Percentiles rank a stretch among this genome's conserved stretches.
phyloP scores from a whole-genome alignment of 371 early-diverging fungal genomes.

The Lichtheimia ramosa region DNA sequence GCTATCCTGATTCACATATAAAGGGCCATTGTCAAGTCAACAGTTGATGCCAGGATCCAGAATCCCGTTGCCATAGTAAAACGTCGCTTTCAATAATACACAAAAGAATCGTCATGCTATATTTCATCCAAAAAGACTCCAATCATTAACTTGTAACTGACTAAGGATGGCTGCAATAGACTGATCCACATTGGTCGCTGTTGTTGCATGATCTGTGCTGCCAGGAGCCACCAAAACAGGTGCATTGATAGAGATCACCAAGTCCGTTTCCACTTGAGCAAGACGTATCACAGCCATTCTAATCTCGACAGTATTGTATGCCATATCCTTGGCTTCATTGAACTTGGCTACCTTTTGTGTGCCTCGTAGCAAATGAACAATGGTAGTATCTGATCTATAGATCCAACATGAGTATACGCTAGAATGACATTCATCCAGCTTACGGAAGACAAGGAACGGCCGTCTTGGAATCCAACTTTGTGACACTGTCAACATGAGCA shows the following conservation, averaged over 20 bases:
- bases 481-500: constrained; percentile 27
- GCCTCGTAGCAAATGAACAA: constrained; percentile 49
- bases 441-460: constrained; percentile 58
- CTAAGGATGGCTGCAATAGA: constrained; percentile 47
- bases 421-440: no score
- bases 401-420: no score
- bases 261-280: constrained; percentile 63
- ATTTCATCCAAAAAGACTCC: constrained; percentile 55
- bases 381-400: constrained; percentile 10
- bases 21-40: no score
- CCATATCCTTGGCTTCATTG: constrained; percentile 50
- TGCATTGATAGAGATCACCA: constrained; percentile 73
- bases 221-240: constrained; percentile 47
- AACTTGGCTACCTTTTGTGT: constrained; percentile 73
- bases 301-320: constrained; percentile 65
- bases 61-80: no score
- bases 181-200: constrained; percentile 35
- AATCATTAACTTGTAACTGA: constrained; percentile 52
- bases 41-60: no score
- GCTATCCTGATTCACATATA: no score
- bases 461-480: constrained; percentile 13
- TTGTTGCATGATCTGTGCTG: constrained; percentile 39
- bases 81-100: no score
- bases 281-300: constrained; percentile 70
- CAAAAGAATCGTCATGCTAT: no score